These are phyloP conservation scores for Fusarium luffae DNA, from an alignment of 2,329 filamentous ascomycete species.

Conservation along the genomic window DNA sequence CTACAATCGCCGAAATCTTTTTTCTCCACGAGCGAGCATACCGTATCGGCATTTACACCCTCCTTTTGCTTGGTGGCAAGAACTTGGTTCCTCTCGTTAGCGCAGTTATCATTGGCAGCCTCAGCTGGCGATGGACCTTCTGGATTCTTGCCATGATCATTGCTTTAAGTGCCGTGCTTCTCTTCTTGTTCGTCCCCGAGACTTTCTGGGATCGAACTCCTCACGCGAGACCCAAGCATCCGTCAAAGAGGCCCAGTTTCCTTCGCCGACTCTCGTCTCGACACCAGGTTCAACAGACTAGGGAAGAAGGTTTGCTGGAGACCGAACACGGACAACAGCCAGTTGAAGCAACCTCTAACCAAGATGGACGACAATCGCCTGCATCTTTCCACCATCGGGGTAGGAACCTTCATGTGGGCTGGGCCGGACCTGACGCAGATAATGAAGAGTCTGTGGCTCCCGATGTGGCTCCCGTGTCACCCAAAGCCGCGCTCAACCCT, in stretches of 20 bases:
- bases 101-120: constrained; percentile 80
- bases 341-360: constrained; percentile 62
- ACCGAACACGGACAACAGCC: constrained; percentile 54
- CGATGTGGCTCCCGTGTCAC: background rate
- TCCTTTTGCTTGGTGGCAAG: constrained; percentile 89
- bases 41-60: constrained; percentile 90
- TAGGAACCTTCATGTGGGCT: constrained; percentile 66
- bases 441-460: constrained; percentile 5
- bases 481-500: background rate
- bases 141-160: constrained; percentile 88
- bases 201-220: constrained; percentile 95
- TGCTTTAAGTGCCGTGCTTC: constrained; percentile 72
- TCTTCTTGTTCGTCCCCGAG: constrained; percentile 94
- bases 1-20: constrained; percentile 95
- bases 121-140: constrained; percentile 92
- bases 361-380: constrained; percentile 16
- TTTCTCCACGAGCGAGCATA: constrained; percentile 95
- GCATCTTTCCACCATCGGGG: constrained; percentile 34
- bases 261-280: constrained; percentile 61
- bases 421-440: constrained; percentile 52
- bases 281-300: constrained; percentile 37
- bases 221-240: constrained; percentile 46
- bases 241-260: constrained; percentile 57
- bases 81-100: constrained; percentile 89
- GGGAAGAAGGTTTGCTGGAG: constrained; percentile 2